A percentile compares a stretch with the other conserved stretches of the same genome.
Conservation (phyloP, 306 rosid genomes). For the Mimosa pudica region DNA sequence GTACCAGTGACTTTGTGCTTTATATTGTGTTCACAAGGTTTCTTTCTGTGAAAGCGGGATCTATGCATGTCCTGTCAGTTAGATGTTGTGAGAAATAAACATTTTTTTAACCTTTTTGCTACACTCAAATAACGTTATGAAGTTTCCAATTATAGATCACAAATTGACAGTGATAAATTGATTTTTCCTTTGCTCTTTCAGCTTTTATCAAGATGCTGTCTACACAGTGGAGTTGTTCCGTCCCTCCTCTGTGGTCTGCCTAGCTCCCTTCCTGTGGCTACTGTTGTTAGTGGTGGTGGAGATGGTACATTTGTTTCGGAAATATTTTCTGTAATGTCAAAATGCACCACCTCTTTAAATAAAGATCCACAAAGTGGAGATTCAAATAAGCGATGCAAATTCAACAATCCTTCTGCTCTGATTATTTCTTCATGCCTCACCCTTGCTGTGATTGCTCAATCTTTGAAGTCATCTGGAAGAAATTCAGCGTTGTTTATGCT, state of each 20-base stretch:
- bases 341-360: slow-evolving; percentile 58
- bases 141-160: slow-evolving; percentile 14
- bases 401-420: slow-evolving; percentile 60
- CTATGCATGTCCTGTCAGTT: slow-evolving; percentile 11
- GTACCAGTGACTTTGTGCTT: slow-evolving; percentile 43
- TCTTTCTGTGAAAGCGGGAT: slow-evolving; percentile 18
- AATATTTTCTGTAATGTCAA: slow-evolving; percentile 68
- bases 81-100: slow-evolving; percentile 9
- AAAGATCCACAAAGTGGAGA: slow-evolving; percentile 66
- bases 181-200: slow-evolving; percentile 45
- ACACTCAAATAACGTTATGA: slow-evolving; percentile 13
- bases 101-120: slow-evolving; percentile 5
- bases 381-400: slow-evolving; percentile 60
- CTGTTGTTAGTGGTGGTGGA: slow-evolving; percentile 94
- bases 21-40: background rate
- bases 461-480: slow-evolving; percentile 84
- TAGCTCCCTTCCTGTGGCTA: slow-evolving; percentile 81
- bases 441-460: slow-evolving; percentile 76
- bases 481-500: slow-evolving; percentile 85
- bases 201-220: slow-evolving; percentile 85
- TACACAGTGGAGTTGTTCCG: slow-evolving; percentile 66
- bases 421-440: slow-evolving; percentile 73
- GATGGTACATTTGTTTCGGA: slow-evolving; percentile 89
- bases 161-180: slow-evolving; percentile 1
- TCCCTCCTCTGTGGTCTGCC: slow-evolving; percentile 91